These are phyloP conservation scores for Hibiscus syriacus DNA, from an alignment of 345 rosid genomes.

Conservation along the genomic window DNA sequence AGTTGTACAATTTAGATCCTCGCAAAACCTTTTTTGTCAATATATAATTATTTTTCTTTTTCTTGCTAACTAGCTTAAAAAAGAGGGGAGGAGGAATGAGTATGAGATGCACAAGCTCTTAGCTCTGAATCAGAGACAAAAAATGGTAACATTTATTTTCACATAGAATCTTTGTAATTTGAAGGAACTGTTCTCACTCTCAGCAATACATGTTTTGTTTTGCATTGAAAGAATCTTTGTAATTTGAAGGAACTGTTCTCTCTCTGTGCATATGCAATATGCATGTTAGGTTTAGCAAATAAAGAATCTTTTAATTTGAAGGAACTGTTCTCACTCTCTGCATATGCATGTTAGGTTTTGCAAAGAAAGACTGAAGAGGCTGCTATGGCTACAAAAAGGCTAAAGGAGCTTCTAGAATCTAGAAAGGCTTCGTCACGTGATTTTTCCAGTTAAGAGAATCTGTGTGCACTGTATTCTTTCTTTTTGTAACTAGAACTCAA, in stretches of 20 bases:
- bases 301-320: slow-evolving; percentile 36
- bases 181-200: slow-evolving; percentile 4
- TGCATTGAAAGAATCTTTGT: slow-evolving; percentile 84
- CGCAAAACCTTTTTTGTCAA: background rate
- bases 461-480: slow-evolving; percentile 3
- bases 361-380: slow-evolving; percentile 99
- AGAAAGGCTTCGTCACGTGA: slow-evolving; percentile 74
- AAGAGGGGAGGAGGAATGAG: slow-evolving; percentile 94
- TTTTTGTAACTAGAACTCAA: slow-evolving; percentile 9
- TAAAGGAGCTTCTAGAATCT: slow-evolving; percentile 85
- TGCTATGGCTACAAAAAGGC: slow-evolving; percentile 86
- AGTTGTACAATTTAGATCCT: background rate
- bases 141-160: slow-evolving; percentile 50
- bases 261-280: slow-evolving; percentile 1
- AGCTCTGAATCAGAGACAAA: slow-evolving; percentile 94
- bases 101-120: slow-evolving; percentile 94
- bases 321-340: slow-evolving; percentile 4
- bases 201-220: slow-evolving; percentile 39
- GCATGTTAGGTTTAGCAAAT: slow-evolving; percentile 76
- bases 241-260: slow-evolving; percentile 5
- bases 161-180: slow-evolving; percentile 2
- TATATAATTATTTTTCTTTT: background rate
- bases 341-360: slow-evolving; percentile 49
- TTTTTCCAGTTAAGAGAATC: slow-evolving; percentile 30
- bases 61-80: slow-evolving; percentile 58